These are phyloP conservation scores for Microcera coccophila DNA, from an alignment of 2,329 filamentous ascomycete species.

Conservation along the genomic window DNA sequence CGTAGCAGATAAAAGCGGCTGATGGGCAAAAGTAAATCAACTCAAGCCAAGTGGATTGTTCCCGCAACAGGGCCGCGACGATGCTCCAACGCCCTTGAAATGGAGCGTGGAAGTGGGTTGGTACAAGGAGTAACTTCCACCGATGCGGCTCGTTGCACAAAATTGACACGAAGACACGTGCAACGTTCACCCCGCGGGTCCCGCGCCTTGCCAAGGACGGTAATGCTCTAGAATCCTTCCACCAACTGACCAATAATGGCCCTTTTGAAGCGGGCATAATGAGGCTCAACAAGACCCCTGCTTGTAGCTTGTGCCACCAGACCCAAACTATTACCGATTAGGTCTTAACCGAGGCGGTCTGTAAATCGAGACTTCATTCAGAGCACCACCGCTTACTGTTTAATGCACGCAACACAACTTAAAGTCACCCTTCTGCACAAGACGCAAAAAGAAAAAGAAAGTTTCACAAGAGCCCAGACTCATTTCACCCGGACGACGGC, in stretches of 20 bases:
- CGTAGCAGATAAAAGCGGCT: background rate
- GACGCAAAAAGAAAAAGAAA: background rate
- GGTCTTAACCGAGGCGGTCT: background rate
- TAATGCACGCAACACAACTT: background rate
- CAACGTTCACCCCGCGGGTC: conserved; percentile 3
- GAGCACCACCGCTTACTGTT: background rate
- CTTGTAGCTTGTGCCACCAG: conserved; percentile 18
- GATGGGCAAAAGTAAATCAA: conserved; percentile 9
- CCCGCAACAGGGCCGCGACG: conserved; percentile 19
- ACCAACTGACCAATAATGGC: conserved; percentile 10
- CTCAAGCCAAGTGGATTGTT: conserved; percentile 19
- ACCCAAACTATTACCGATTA: conserved; percentile 9
- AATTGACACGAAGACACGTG: conserved; percentile 26
- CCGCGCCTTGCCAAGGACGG: conserved; percentile 12
- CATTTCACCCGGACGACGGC: conserved; percentile 24
- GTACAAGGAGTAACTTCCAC: conserved; percentile 11
- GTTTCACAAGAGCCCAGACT: conserved; percentile 1
- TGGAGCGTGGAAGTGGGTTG: conserved; percentile 9
- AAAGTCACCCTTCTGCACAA: background rate
- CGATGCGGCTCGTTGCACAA: conserved; percentile 25
- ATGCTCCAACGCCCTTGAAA: conserved; percentile 19
- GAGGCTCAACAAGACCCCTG: conserved; percentile 25
- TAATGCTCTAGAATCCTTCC: conserved; percentile 26
- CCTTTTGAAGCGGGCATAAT: conserved; percentile 15
- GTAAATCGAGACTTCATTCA: background rate